Percentiles rank a stretch among this genome's conserved stretches.
These are phyloP conservation scores for Mycosphaerella arachidis DNA, from an alignment of 2,329 filamentous ascomycete genomes.

Conservation along the genomic window DNA sequence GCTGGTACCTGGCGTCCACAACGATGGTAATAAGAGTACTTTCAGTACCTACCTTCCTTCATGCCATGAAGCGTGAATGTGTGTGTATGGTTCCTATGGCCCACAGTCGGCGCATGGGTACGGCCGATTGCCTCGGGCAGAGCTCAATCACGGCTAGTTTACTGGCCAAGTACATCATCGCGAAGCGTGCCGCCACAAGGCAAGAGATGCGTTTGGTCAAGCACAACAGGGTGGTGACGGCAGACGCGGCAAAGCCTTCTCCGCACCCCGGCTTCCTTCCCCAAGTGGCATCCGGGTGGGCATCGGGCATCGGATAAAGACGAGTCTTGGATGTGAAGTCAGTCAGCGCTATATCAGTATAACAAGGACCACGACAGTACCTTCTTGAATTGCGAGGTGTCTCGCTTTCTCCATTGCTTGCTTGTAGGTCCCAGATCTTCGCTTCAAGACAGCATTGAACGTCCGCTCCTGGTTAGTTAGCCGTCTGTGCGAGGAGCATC, in stretches of 20 bases:
- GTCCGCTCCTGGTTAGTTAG: too few species aligned
- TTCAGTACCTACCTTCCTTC: neutral
- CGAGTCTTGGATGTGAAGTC: neutral
- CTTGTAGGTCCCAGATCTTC: too few species aligned
- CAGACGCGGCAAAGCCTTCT: neutral
- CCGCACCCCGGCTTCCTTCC: neutral
- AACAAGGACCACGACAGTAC: too few species aligned
- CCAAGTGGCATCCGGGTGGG: neutral
- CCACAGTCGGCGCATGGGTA: neutral
- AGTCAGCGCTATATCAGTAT: too few species aligned
- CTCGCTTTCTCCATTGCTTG: too few species aligned
- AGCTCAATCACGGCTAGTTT: neutral
- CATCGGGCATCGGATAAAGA: neutral
- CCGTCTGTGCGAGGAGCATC: too few species aligned
- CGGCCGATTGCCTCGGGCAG: constrained; percentile 1
- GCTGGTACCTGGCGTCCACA: neutral
- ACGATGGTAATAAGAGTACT: neutral
- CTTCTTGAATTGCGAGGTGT: too few species aligned
- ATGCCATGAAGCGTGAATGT: neutral
- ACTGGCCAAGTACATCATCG: neutral
- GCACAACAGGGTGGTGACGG: neutral
- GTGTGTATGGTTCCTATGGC: neutral
- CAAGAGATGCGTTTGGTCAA: neutral
- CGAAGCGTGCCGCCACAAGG: neutral
- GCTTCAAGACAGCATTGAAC: too few species aligned